Conservation (phyloP, 2,329 filamentous ascomycete species). For the Elsinoe australis region DNA sequence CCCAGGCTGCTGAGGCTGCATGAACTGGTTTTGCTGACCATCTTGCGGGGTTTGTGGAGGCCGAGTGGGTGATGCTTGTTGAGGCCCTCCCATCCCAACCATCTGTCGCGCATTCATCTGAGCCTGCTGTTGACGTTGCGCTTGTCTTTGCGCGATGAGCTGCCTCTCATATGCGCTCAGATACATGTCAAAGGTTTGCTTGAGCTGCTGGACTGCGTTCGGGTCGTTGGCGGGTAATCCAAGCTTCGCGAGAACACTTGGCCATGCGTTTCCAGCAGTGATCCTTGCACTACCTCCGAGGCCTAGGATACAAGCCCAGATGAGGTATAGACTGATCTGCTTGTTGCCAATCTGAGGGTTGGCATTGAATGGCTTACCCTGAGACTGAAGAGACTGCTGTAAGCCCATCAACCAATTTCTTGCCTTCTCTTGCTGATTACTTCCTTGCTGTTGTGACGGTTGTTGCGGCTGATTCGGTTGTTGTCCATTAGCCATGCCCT, state of each 20-base stretch:
- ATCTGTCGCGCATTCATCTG: constrained; percentile 34
- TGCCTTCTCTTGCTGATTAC: constrained; percentile 23
- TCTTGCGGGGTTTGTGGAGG: constrained; percentile 15
- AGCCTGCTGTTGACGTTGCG: constrained; percentile 32
- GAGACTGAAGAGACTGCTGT: constrained; percentile 66
- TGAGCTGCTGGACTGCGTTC: constrained; percentile 61
- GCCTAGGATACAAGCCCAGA: constrained; percentile 72
- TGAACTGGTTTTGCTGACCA: constrained; percentile 20
- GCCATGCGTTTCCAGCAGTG: constrained; percentile 64
- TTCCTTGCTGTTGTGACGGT: constrained; percentile 20
- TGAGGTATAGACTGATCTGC: constrained; percentile 62
- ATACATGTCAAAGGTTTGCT: constrained; percentile 66
- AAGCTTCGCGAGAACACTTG: constrained; percentile 53
- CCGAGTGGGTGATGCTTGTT: constrained; percentile 29
- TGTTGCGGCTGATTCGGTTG: constrained; percentile 22
- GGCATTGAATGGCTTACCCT: constrained; percentile 64
- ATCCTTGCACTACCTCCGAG: constrained; percentile 70
- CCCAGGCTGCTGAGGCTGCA: constrained; percentile 26
- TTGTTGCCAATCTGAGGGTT: constrained; percentile 68
- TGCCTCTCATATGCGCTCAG: constrained; percentile 68
- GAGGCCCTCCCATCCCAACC: constrained; percentile 31
- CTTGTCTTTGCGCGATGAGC: constrained; percentile 49
- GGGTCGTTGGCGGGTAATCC: no score
- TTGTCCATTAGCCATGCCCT: constrained; percentile 24
- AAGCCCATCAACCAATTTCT: constrained; percentile 57